phyloP scores from a whole-genome alignment of 2,329 filamentous ascomycete species.

The Neopestalotiopsis rosae region DNA sequence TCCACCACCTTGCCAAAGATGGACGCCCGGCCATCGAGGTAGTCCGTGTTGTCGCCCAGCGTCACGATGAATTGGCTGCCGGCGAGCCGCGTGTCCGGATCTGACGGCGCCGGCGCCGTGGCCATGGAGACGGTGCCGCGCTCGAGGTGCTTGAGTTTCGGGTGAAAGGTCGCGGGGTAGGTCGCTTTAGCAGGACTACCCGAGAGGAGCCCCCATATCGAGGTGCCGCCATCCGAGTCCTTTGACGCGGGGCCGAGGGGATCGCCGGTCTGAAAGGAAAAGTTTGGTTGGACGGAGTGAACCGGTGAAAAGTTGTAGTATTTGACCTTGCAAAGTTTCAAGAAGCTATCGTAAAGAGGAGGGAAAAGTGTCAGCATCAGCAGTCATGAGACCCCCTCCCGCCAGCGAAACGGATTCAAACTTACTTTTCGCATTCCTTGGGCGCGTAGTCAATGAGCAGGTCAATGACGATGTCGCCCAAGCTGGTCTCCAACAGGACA shows the following conservation, averaged over 20 bases:
- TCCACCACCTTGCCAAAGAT: conserved; percentile 96
- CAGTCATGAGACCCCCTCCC: too few relatives aligned
- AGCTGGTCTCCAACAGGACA: conserved; percentile 89
- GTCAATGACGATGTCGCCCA: conserved; percentile 94
- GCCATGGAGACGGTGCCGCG: conserved; percentile 97
- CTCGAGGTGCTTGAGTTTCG: conserved; percentile 86
- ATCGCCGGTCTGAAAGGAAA: conserved; percentile 96
- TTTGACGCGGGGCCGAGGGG: conserved; percentile 84
- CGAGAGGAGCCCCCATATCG: conserved; percentile 82
- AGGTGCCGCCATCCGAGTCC: conserved; percentile 89
- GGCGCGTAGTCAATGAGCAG: conserved; percentile 88
- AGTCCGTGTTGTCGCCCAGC: conserved; percentile 86
- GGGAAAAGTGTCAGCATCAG: conserved; percentile 35
- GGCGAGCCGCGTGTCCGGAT: conserved; percentile 82
- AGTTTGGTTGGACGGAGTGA: conserved; percentile 90
- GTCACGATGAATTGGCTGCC: conserved; percentile 95
- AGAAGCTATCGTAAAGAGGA: conserved; percentile 68
- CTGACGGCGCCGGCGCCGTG: conserved; percentile 76
- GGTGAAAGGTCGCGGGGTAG: conserved; percentile 83
- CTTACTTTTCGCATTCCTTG: conserved; percentile 93
- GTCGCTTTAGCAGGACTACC: conserved; percentile 73
- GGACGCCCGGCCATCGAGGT: conserved; percentile 89
- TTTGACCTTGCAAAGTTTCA: conserved; percentile 98
- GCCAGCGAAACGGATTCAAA: not conserved
- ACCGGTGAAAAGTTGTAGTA: conserved; percentile 98